Evolutionary conservation across 805 yeast species (phyloP), one percentile per base, ranked within the genome.

Genomic region (Dipodascopsis uninucleata): DNA sequence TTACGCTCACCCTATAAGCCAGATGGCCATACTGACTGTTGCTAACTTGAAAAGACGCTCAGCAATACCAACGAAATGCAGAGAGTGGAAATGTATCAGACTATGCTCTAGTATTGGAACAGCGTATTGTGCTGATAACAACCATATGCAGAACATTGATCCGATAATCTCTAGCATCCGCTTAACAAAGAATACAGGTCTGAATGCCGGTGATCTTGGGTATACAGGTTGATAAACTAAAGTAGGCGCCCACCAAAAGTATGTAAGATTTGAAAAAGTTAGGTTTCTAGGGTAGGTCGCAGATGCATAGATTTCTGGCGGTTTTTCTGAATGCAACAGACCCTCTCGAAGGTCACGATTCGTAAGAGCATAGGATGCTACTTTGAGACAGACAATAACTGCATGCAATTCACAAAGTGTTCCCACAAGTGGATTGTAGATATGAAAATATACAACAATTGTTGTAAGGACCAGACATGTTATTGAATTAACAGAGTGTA

Each of bases 141-240:
- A 65, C 66, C 70, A 66, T 9, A 68, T 60, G 9, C 63, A 47
- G 6, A 62, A 43, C 3, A 59, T 37, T n/a, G 61, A 58, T 3
- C 63, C 59, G 3, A 62, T 48, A 42, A 71, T 59, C 47, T 69
- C 76, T n/a, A 58, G 49, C 6, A 66, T 34, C 16, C 71, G 61
- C 28, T 64, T 58, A 18, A 63, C 31, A 25, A 67, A 57, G 39
- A 62, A 63, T n/a, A 59, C 55, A 39, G 60, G 51, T 18, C 71
- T 55, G 25, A 65, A 58, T 12, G 55, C 43, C 1, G 58, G 50
- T 6, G 66, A 57, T 16, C 65, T 58, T 4, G 77, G 77, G 52
- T 72, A 72, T 6, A 65, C 71, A 1, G 77, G 77, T 56, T 72
- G 77, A 53, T 72, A 72, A 7, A 72, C 67, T 39, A 72, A 61